A percentile compares a stretch with the other conserved stretches of the same genome.
Conservation (phyloP, 2,329 filamentous ascomycete genomes). For the Ambrosiella beaveri region DNA sequence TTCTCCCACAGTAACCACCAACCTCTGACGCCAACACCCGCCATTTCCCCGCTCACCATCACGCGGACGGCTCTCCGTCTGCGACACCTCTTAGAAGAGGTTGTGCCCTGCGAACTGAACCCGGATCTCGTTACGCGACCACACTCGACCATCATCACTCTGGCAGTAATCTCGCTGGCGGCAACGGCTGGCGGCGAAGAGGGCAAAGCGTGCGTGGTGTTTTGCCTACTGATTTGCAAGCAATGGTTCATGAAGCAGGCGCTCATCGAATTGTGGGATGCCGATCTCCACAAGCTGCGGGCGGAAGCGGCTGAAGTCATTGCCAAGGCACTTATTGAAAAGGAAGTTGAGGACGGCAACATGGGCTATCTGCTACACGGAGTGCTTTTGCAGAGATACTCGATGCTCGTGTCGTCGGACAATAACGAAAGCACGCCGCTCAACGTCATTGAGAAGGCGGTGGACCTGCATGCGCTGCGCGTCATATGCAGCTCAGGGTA, state of each 20-base stretch:
- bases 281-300: constrained; percentile 62
- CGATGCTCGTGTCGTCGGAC: constrained; percentile 53
- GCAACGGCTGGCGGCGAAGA: constrained; percentile 54
- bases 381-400: constrained; percentile 75
- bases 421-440: constrained; percentile 48
- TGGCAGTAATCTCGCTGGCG: constrained; percentile 61
- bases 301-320: constrained; percentile 79
- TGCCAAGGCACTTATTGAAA: constrained; percentile 68
- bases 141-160: constrained; percentile 74
- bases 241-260: constrained; percentile 68
- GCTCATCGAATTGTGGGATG: constrained; percentile 73
- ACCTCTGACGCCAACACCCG: constrained; percentile 27
- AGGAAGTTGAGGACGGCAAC: constrained; percentile 45
- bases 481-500: constrained; percentile 89
- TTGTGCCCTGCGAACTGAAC: constrained; percentile 79
- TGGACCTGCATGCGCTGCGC: constrained; percentile 75
- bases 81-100: constrained; percentile 77
- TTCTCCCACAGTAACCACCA: constrained; percentile 33
- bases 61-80: constrained; percentile 80
- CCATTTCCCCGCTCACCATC: constrained; percentile 60
- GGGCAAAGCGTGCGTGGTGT: constrained; percentile 65
- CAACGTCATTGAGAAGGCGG: constrained; percentile 84
- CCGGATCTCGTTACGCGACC: constrained; percentile 55
- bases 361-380: constrained; percentile 61
- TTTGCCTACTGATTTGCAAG: constrained; percentile 56